Evolutionary conservation across 108 stramenopile species (phyloP).

Genomic region (Skeletonema tropicum): DNA sequence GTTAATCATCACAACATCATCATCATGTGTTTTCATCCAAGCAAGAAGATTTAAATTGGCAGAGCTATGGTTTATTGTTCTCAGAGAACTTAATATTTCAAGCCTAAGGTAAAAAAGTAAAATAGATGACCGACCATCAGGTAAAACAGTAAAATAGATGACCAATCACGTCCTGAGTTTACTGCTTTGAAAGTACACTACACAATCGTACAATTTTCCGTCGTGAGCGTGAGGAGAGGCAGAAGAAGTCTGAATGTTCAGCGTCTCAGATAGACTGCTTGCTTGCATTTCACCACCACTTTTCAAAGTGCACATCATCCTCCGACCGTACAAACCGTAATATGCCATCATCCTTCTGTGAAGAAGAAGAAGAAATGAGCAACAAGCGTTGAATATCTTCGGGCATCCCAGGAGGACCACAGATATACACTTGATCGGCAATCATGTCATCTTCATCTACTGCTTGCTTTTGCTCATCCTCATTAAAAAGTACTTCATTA

Average conservation of each 20-base stretch:
- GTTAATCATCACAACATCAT: conserved; percentile 13
- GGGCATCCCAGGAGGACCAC: conserved; percentile 32
- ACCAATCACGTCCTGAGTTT: not conserved
- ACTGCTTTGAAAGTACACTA: too few relatives aligned
- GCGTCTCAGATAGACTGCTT: too few relatives aligned
- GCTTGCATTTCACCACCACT: conserved; percentile 24
- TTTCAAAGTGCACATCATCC: conserved; percentile 24
- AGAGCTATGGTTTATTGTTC: not conserved
- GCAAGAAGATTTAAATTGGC: not conserved
- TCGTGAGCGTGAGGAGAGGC: too few relatives aligned
- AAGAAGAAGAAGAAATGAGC: not conserved
- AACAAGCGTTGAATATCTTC: conserved; percentile 5
- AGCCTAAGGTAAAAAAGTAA: conserved; percentile 1
- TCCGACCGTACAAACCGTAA: not conserved
- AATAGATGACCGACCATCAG: conserved; percentile 2
- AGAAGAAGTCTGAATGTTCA: too few relatives aligned
- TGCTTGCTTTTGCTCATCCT: not conserved
- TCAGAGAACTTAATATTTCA: not conserved
- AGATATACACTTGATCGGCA: conserved; percentile 7
- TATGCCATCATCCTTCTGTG: too few relatives aligned
- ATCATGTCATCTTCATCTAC: not conserved
- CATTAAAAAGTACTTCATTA: not conserved
- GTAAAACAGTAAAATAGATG: conserved; percentile 6
- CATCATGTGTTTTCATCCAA: not conserved
- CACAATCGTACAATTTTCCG: too few relatives aligned